These are phyloP conservation scores for Ogataea pignaliae DNA, from an alignment of 805 yeast species.

Conservation along the genomic window DNA sequence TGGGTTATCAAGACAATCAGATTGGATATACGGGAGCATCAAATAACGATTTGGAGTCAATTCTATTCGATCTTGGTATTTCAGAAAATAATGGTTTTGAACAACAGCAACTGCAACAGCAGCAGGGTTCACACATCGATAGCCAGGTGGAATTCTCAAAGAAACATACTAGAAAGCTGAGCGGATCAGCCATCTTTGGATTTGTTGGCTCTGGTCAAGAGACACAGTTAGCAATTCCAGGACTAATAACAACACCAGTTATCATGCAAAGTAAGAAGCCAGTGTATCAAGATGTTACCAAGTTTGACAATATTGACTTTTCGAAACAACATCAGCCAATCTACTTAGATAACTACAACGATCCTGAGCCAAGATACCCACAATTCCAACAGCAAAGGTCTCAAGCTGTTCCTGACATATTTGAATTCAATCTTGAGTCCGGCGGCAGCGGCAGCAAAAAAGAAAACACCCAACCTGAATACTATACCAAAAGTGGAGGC, in stretches of 20 bases:
- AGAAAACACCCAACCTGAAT: slow-evolving; percentile 30
- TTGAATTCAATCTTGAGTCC: background rate
- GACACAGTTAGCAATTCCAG: slow-evolving; percentile 55
- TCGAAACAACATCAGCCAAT: slow-evolving; percentile 7
- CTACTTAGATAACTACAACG: slow-evolving; percentile 1
- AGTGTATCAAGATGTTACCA: slow-evolving; percentile 31
- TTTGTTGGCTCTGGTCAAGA: slow-evolving; percentile 54
- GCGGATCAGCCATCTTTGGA: slow-evolving; percentile 83
- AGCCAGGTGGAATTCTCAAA: slow-evolving; percentile 6
- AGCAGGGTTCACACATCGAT: slow-evolving; percentile 1
- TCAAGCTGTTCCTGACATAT: background rate
- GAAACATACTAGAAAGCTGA: slow-evolving; percentile 54
- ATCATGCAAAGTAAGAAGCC: slow-evolving; percentile 26
- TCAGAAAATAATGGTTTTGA: slow-evolving; percentile 27
- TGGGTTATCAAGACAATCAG: background rate
- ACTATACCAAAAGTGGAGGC: slow-evolving; percentile 40
- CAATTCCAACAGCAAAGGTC: too few relatives aligned
- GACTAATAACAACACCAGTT: slow-evolving; percentile 30
- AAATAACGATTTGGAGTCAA: slow-evolving; percentile 26
- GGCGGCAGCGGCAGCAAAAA: background rate
- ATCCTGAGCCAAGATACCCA: too few relatives aligned
- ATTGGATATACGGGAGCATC: slow-evolving; percentile 3
- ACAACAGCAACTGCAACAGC: slow-evolving; percentile 1
- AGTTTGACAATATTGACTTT: slow-evolving; percentile 29
- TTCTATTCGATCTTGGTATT: slow-evolving; percentile 28